phyloP scores from a whole-genome alignment of 2,329 filamentous ascomycete species.

The Colletotrichum siamense region DNA sequence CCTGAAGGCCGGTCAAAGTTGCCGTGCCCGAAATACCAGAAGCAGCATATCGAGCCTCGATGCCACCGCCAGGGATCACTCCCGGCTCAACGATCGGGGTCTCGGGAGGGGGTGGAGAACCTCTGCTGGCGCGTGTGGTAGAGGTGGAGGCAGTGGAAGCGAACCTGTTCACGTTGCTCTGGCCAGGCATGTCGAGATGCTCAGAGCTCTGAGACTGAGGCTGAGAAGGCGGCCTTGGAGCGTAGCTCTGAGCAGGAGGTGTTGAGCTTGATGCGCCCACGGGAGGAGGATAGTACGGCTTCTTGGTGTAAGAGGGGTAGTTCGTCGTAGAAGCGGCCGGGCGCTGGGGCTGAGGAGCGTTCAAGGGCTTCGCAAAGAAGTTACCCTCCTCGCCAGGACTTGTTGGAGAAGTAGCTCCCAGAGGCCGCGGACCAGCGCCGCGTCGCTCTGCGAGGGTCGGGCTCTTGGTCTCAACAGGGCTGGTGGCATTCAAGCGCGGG shows the following conservation, averaged over 20 bases:
- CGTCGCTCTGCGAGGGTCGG: slow-evolving; percentile 80
- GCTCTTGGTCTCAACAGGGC: slow-evolving; percentile 60
- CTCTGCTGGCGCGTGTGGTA: slow-evolving; percentile 88
- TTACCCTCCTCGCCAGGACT: slow-evolving; percentile 79
- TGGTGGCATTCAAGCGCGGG: slow-evolving; percentile 59
- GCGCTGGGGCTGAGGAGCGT: slow-evolving; percentile 46
- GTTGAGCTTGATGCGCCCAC: slow-evolving; percentile 30
- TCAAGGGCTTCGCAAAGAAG: slow-evolving; percentile 74
- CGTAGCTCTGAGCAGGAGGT: slow-evolving; percentile 26
- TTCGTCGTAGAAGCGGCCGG: slow-evolving; percentile 45
- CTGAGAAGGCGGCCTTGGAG: slow-evolving; percentile 34
- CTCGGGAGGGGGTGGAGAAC: slow-evolving; percentile 93
- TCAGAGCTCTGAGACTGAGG: slow-evolving; percentile 34
- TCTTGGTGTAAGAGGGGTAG: slow-evolving; percentile 58
- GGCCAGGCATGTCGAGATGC: slow-evolving; percentile 42
- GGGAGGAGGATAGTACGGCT: slow-evolving; percentile 67
- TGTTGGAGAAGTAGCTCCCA: slow-evolving; percentile 73
- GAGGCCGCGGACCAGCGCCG: slow-evolving; percentile 79
- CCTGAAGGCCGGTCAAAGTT: slow-evolving; percentile 76
- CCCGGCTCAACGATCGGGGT: slow-evolving; percentile 82
- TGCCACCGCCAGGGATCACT: slow-evolving; percentile 75
- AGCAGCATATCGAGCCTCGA: slow-evolving; percentile 90
- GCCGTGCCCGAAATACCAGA: slow-evolving; percentile 88
- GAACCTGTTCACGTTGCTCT: slow-evolving; percentile 64
- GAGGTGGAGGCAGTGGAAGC: slow-evolving; percentile 90